A percentile compares a stretch with the other conserved stretches of the same genome.
Conservation (phyloP, 2,329 filamentous ascomycete genomes). For the Sarocladiaceae sp. region DNA sequence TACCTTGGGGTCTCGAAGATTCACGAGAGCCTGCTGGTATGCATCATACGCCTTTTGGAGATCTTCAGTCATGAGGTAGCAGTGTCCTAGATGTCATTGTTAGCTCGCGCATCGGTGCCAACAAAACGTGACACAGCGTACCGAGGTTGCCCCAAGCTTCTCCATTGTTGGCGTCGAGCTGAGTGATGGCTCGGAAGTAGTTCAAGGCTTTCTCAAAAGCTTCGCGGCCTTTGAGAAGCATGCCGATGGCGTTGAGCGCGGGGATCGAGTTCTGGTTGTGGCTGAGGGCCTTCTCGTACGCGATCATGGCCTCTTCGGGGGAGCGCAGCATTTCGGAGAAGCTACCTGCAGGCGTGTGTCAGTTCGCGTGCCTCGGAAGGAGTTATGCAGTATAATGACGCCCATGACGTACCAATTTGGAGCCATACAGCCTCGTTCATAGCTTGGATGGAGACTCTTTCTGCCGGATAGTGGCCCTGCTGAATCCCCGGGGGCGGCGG, state of each 20-base stretch:
- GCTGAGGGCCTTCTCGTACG: constrained; percentile 84
- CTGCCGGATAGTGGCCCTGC: constrained; percentile 52
- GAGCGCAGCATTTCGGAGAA: constrained; percentile 85
- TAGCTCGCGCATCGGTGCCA: constrained; percentile 3
- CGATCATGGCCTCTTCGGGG: constrained; percentile 80
- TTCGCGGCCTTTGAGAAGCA: constrained; percentile 86
- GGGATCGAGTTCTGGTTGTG: constrained; percentile 85
- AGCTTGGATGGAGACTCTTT: constrained; percentile 48
- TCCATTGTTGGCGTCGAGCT: constrained; percentile 83
- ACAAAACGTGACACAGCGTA: constrained; percentile 37
- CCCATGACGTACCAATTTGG: constrained; percentile 73
- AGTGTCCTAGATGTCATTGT: constrained; percentile 64
- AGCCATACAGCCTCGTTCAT: constrained; percentile 90
- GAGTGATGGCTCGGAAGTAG: constrained; percentile 85
- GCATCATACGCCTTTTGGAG: constrained; percentile 94
- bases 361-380: too few species aligned
- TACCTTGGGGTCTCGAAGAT: constrained; percentile 90
- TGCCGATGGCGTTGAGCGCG: constrained; percentile 91
- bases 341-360: constrained; percentile 55
- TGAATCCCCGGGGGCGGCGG: constrained; percentile 36
- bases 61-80: constrained; percentile 98
- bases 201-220: constrained; percentile 93
- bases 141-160: constrained; percentile 96
- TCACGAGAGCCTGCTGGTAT: constrained; percentile 92
- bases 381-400: too few species aligned